phyloP scores from a whole-genome alignment of 2,329 filamentous ascomycete genomes.

The Didymella arachidicola region DNA sequence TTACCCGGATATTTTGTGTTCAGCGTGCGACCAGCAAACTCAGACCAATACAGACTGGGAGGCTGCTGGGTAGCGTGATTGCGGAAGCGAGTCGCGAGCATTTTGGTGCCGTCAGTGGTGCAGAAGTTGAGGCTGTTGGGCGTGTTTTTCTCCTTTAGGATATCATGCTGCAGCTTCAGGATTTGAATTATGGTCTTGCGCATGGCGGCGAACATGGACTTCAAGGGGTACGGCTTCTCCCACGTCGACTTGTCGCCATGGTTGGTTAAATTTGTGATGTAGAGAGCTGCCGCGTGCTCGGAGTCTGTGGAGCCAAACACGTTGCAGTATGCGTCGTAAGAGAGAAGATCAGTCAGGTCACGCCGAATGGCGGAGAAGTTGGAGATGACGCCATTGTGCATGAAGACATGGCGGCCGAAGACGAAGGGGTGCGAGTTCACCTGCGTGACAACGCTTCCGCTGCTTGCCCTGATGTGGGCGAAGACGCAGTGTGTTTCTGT shows the following conservation, averaged over 20 bases:
- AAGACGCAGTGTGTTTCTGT: constrained; percentile 60
- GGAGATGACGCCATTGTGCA: constrained; percentile 64
- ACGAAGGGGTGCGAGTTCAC: constrained; percentile 65
- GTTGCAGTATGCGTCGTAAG: constrained; percentile 58
- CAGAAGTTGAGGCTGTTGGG: constrained; percentile 63
- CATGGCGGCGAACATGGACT: constrained; percentile 57
- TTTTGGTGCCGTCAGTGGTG: constrained; percentile 58
- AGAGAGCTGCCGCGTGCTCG: constrained; percentile 61
- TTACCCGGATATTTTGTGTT: constrained; percentile 62
- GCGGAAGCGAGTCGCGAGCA: constrained; percentile 62
- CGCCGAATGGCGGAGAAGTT: constrained; percentile 58
- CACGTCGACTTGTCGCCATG: constrained; percentile 50
- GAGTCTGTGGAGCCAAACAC: constrained; percentile 62
- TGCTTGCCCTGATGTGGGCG: constrained; percentile 62
- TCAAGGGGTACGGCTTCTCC: constrained; percentile 53
- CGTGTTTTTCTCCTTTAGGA: constrained; percentile 49
- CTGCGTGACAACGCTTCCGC: constrained; percentile 57
- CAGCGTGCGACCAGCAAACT: constrained; percentile 59
- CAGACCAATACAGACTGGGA: constrained; percentile 60
- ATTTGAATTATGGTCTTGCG: constrained; percentile 57
- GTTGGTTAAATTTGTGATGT: constrained; percentile 57
- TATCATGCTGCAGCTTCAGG: constrained; percentile 55
- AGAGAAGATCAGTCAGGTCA: constrained; percentile 55
- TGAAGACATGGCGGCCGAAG: constrained; percentile 62
- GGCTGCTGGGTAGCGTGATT: constrained; percentile 62